Evolutionary conservation across 306 rosid genomes (phyloP).

Genomic region (Comarum palustre): DNA sequence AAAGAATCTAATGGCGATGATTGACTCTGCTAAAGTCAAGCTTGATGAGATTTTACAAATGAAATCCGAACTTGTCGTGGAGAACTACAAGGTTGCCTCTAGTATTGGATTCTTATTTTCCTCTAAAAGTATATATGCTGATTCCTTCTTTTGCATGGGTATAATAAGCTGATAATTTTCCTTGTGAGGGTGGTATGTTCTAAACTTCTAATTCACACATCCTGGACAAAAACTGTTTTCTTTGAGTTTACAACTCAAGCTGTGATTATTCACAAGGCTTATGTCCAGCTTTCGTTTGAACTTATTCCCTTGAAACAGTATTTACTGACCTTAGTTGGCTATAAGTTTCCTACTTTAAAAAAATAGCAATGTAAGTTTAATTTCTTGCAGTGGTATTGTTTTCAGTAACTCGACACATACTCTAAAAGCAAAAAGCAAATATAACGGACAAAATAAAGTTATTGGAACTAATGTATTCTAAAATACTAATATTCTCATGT

Average conservation of each 20-base stretch:
- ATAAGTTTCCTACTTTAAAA: neutral
- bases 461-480: neutral
- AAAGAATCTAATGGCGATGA: conserved; percentile 40
- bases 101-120: conserved; percentile 18
- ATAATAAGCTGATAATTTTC: neutral
- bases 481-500: neutral
- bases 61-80: conserved; percentile 50
- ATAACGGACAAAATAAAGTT: neutral
- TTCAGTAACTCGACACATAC: neutral
- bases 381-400: neutral
- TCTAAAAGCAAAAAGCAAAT: neutral
- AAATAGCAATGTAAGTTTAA: neutral
- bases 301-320: neutral
- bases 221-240: neutral
- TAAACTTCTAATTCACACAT: neutral
- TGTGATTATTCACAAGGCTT: neutral
- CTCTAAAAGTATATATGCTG: conserved; percentile 7
- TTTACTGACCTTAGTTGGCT: neutral
- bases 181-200: neutral
- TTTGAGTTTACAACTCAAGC: neutral
- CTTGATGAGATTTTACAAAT: conserved; percentile 49
- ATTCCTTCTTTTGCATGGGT: conserved; percentile 4
- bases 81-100: conserved; percentile 57
- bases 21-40: conserved; percentile 68
- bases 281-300: too few relatives aligned